Evolutionary conservation across 345 rosid species (phyloP), one percentile per base, ranked within the genome.

Genomic region (Sisymbrium irio): DNA sequence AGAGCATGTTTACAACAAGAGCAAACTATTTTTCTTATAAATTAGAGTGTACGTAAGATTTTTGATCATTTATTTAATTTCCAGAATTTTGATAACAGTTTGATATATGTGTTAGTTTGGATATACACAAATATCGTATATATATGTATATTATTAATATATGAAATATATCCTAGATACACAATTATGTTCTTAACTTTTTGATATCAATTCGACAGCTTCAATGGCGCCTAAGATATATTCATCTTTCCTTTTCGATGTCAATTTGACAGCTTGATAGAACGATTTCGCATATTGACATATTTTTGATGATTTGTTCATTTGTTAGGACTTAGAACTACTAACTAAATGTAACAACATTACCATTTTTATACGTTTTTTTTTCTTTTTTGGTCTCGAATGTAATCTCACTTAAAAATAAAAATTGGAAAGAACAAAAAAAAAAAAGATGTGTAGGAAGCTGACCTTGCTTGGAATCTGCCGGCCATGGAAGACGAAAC

Each of bases 391-490:
- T 25, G 3, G 9, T 55, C 8, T 32, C 35, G 11, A 41, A 40
- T 19, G 30, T 14, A 51, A 41, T 42, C 35, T 35, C 18, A 64
- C 4, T n/a, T 7, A 65, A 17, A 65, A 58, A 30, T 13, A 17
- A 17, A 57, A 57, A 39, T 47, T 3, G 33, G 41, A 15, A 45
- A 5, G 19, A 10, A 27, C 4, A 71, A 60, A 61, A 5, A 27
- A 71, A 60, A 61, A 5, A 19, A 36, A 36, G 1, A 25, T 19
- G 18, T 10, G 20, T 22, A 37, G 35, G 70, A 62, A 58, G 42
- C 80, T 56, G 39, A 93, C 98, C 98, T 90, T 72, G 73, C 98
- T 90, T 14, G 96, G 93, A 77, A 93, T 84, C 71, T 90, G 81
- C 27, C 96, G 71, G 79, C 85, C 85, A 62, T 77, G 45, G 58